Conservation (phyloP, 1,139 yeast species). For the Diutina neorugosa region DNA sequence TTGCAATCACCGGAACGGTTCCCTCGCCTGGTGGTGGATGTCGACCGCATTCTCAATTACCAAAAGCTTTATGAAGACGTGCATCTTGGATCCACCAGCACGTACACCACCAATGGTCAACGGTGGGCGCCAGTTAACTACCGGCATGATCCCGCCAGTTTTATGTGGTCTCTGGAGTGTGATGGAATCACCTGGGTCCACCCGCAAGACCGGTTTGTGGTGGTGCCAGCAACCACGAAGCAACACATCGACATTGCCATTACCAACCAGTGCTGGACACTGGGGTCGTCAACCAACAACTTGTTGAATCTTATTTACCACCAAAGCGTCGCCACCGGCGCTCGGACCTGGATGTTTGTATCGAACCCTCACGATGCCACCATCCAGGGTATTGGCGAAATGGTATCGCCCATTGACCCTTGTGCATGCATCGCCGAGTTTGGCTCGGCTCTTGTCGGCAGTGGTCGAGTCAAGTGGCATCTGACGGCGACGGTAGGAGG, state of each 20-base stretch:
- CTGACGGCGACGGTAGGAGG: not conserved
- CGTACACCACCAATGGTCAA: not conserved
- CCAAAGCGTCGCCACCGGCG: not conserved
- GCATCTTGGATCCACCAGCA: not conserved
- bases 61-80: not conserved
- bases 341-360: not conserved
- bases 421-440: not conserved
- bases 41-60: not conserved
- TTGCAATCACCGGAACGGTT: not conserved
- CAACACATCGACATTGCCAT: not conserved
- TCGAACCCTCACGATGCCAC: not conserved
- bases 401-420: not conserved
- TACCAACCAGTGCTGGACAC: slow-evolving; percentile 2
- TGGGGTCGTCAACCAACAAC: not conserved
- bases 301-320: not conserved
- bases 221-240: not conserved
- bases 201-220: not conserved
- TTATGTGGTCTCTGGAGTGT: not conserved
- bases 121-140: not conserved
- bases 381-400: not conserved
- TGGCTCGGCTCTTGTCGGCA: not conserved
- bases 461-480: not conserved
- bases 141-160: not conserved
- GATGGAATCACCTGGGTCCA: not conserved
- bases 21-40: not conserved